Evolutionary conservation across 805 yeast genomes (phyloP).

Genomic region (Candida endomychidarum): DNA sequence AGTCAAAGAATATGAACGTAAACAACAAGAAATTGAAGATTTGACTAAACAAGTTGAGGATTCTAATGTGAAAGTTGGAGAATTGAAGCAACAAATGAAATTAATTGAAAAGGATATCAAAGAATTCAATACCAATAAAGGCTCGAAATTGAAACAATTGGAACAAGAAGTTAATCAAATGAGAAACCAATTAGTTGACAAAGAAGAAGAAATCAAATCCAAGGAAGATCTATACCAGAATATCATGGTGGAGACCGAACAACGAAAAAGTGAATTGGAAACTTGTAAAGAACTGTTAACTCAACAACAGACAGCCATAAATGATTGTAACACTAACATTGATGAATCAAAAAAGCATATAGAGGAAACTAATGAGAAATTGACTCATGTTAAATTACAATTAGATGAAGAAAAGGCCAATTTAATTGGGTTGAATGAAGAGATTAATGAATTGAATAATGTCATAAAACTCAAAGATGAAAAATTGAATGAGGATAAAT

Average conservation of each 20-base stretch:
- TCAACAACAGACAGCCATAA: slow-evolving; percentile 26
- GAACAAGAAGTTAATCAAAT: slow-evolving; percentile 48
- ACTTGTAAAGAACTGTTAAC: slow-evolving; percentile 42
- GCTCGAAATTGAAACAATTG: slow-evolving; percentile 70
- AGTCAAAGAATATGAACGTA: slow-evolving; percentile 48
- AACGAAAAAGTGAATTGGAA: slow-evolving; percentile 55
- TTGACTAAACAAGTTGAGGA: slow-evolving; percentile 39
- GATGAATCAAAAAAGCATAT: slow-evolving; percentile 21
- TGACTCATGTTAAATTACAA: slow-evolving; percentile 22
- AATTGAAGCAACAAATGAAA: slow-evolving; percentile 44
- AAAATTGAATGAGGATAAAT: slow-evolving; percentile 44
- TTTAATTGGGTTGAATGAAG: slow-evolving; percentile 71
- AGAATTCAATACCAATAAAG: slow-evolving; percentile 79
- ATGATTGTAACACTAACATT: slow-evolving; percentile 23
- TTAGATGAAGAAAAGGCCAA: slow-evolving; percentile 58
- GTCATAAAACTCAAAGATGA: slow-evolving; percentile 46
- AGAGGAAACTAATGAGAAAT: slow-evolving; percentile 19
- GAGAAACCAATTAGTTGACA: slow-evolving; percentile 32
- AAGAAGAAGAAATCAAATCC: slow-evolving; percentile 43
- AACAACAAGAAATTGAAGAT: slow-evolving; percentile 44
- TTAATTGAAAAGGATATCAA: slow-evolving; percentile 71
- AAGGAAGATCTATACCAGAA: slow-evolving; percentile 58
- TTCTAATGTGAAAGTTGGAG: slow-evolving; percentile 29
- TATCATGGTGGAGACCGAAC: slow-evolving; percentile 70
- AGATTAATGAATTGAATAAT: slow-evolving; percentile 58